A percentile compares a stretch with the other conserved stretches of the same genome.
phyloP scores from a whole-genome alignment of 2,329 filamentous ascomycete genomes.

The Eutypella sp. region DNA sequence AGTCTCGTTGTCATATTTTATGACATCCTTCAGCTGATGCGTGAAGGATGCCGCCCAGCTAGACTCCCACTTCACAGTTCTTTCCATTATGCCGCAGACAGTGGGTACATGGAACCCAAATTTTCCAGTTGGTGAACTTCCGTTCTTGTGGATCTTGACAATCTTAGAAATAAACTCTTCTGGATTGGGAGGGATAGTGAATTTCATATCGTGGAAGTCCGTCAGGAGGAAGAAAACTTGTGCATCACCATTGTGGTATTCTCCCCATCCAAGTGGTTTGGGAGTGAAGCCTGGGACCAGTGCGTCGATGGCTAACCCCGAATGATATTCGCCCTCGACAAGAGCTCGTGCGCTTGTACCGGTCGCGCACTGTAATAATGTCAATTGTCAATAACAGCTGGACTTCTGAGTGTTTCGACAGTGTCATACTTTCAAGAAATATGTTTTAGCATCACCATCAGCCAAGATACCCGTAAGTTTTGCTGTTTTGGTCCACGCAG shows the following conservation, averaged over 20 bases:
- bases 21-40: slow-evolving; percentile 15
- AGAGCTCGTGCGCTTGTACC: slow-evolving; percentile 5
- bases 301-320: slow-evolving; percentile 5
- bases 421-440: slow-evolving; percentile 8
- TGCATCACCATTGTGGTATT: slow-evolving; percentile 4
- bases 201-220: slow-evolving; percentile 13
- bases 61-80: slow-evolving; percentile 8
- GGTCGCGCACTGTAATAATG: slow-evolving; percentile 2
- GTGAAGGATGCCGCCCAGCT: slow-evolving; percentile 15
- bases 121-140: slow-evolving; percentile 10
- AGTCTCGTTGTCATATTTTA: slow-evolving; percentile 15
- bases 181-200: slow-evolving; percentile 6
- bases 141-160: slow-evolving; percentile 9
- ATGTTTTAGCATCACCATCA: slow-evolving; percentile 4
- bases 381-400: not conserved
- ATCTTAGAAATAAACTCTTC: slow-evolving; percentile 6
- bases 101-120: slow-evolving; percentile 13
- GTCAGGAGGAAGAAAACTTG: slow-evolving; percentile 10
- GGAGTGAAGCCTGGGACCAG: slow-evolving; percentile 5
- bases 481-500: slow-evolving; percentile 11
- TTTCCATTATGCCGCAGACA: slow-evolving; percentile 7
- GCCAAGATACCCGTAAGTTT: slow-evolving; percentile 6
- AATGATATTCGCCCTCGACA: slow-evolving; percentile 8
- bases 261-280: slow-evolving; percentile 7
- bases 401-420: no score